phyloP scores from a whole-genome alignment of 2,329 filamentous ascomycete genomes.

The Curvularia sp. region DNA sequence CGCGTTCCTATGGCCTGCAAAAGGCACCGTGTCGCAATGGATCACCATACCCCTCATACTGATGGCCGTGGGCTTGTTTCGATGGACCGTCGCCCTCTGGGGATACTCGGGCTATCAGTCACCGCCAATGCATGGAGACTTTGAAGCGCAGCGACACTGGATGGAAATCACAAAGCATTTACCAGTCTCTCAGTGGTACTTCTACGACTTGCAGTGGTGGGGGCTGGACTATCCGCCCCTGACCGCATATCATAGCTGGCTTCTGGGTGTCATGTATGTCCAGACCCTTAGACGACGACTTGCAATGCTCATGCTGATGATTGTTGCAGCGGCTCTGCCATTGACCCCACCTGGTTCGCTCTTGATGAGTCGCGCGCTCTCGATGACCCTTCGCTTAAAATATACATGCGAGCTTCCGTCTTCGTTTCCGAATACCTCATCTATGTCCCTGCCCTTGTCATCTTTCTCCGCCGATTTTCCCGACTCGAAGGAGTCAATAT shows the following conservation, averaged over 20 bases:
- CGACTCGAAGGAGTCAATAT: slow-evolving; percentile 76
- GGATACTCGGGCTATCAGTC: slow-evolving; percentile 87
- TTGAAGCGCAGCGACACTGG: slow-evolving; percentile 98
- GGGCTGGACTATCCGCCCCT: slow-evolving; percentile 96
- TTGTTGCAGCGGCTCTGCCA: slow-evolving; percentile 67
- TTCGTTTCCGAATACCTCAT: slow-evolving; percentile 89
- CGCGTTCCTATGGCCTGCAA: slow-evolving; percentile 92
- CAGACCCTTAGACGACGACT: not conserved
- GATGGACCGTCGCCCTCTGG: slow-evolving; percentile 93
- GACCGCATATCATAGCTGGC: slow-evolving; percentile 97
- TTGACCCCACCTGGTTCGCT: slow-evolving; percentile 87
- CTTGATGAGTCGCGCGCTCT: slow-evolving; percentile 82
- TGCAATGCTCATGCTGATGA: slow-evolving; percentile 9
- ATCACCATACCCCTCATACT: slow-evolving; percentile 85
- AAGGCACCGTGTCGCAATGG: slow-evolving; percentile 88
- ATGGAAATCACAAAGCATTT: slow-evolving; percentile 94
- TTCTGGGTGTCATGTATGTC: slow-evolving; percentile 79
- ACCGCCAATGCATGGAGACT: slow-evolving; percentile 94
- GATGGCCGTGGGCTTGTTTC: slow-evolving; percentile 88
- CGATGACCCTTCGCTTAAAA: slow-evolving; percentile 80
- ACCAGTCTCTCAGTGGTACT: slow-evolving; percentile 95
- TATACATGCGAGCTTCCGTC: slow-evolving; percentile 95
- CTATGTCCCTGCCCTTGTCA: slow-evolving; percentile 83
- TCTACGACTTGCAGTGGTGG: slow-evolving; percentile 97
- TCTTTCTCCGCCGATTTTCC: slow-evolving; percentile 84